Evolutionary conservation across 805 yeast species (phyloP).

Genomic region (Phaffomyces antillensis): DNA sequence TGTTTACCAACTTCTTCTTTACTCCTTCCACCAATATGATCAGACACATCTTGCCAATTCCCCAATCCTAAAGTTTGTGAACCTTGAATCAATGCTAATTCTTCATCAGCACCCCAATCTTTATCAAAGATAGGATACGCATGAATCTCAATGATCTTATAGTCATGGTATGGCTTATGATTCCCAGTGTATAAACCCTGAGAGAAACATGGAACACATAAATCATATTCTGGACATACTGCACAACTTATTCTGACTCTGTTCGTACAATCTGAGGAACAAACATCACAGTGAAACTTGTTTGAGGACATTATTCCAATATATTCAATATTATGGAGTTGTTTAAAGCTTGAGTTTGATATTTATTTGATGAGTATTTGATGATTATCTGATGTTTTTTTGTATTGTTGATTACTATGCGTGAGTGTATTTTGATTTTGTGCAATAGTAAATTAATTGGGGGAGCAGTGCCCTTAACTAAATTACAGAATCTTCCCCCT

Average conservation of each 20-base stretch:
- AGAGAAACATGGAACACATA: constrained; percentile 97
- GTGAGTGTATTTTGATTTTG: too few relatives aligned
- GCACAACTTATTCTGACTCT: constrained; percentile 90
- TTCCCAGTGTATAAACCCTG: constrained; percentile 72
- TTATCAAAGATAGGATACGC: constrained; percentile 85
- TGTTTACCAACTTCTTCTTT: constrained; percentile 89
- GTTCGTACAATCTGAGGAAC: constrained; percentile 93
- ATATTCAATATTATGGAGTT: neutral
- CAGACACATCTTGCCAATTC: constrained; percentile 97
- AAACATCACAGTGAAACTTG: constrained; percentile 85
- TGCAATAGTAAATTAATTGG: too few relatives aligned
- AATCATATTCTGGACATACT: constrained; percentile 84
- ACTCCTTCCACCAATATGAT: constrained; percentile 86
- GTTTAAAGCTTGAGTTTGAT: neutral
- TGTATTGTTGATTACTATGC: neutral
- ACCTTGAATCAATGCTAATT: constrained; percentile 79
- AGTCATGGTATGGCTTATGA: constrained; percentile 93
- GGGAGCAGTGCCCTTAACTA: too few relatives aligned
- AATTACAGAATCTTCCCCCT: too few relatives aligned
- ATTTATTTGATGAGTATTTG: too few relatives aligned
- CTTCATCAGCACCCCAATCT: constrained; percentile 99
- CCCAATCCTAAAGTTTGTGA: constrained; percentile 90
- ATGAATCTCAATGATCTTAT: constrained; percentile 86
- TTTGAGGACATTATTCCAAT: constrained; percentile 16
- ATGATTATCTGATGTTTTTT: neutral